A percentile compares a stretch with the other conserved stretches of the same genome.
phyloP scores from a whole-genome alignment of 2,329 filamentous ascomycete species.

The Curvularia hawaiiensis region DNA sequence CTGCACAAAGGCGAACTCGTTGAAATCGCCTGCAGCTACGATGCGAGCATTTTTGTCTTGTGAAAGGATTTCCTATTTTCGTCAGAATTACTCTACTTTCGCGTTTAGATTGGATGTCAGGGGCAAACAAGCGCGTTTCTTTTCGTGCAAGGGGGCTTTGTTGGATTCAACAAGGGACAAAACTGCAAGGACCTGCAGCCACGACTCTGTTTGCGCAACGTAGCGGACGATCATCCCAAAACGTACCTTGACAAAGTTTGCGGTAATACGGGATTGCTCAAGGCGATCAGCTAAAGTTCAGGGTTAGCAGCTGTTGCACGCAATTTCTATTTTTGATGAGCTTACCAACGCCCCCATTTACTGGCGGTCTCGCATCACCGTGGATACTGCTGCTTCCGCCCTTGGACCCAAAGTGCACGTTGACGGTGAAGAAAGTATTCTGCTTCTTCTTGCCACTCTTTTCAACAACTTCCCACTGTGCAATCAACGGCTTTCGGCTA shows the following conservation, averaged over 20 bases:
- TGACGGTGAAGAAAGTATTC: constrained; percentile 68
- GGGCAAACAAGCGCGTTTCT: constrained; percentile 8
- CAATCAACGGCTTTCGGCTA: constrained; percentile 70
- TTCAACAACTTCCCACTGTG: constrained; percentile 66
- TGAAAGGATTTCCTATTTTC: constrained; percentile 55
- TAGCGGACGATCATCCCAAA: constrained; percentile 1
- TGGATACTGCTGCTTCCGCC: constrained; percentile 68
- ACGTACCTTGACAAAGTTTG: constrained; percentile 46
- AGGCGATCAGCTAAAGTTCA: constrained; percentile 53
- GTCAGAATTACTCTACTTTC: constrained; percentile 29
- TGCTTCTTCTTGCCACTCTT: constrained; percentile 50
- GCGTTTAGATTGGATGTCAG: background rate
- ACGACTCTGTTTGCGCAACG: constrained; percentile 9
- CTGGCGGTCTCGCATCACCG: constrained; percentile 68
- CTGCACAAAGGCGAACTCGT: constrained; percentile 70
- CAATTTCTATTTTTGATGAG: background rate
- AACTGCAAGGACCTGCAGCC: constrained; percentile 20
- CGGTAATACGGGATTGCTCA: constrained; percentile 64
- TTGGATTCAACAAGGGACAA: constrained; percentile 14
- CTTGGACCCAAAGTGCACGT: constrained; percentile 72
- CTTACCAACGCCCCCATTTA: constrained; percentile 63
- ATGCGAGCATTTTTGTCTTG: constrained; percentile 62
- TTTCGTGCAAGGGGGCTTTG: constrained; percentile 25
- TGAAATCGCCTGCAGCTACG: constrained; percentile 71
- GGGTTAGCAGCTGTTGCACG: constrained; percentile 9